Conservation (phyloP, 345 rosid species). For the Carallia pectinifolia region DNA sequence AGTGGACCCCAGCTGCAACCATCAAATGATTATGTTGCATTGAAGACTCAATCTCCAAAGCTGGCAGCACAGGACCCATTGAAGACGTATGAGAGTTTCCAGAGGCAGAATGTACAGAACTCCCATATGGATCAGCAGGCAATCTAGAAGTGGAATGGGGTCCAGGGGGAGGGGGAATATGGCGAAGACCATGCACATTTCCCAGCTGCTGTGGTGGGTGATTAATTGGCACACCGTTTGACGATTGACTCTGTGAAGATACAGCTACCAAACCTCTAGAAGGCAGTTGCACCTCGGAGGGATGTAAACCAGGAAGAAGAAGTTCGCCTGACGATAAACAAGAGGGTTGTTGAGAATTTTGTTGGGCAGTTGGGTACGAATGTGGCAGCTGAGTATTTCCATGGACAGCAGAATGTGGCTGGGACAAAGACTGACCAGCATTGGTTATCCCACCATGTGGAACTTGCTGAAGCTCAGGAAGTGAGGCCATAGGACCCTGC, state of each 20-base stretch:
- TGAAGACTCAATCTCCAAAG: constrained; percentile 20
- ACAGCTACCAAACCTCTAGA: constrained; percentile 35
- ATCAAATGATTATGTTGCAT: constrained; percentile 11
- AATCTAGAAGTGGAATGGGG: constrained; percentile 27
- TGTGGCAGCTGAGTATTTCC: constrained; percentile 28
- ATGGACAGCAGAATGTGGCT: constrained; percentile 14
- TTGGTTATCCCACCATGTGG: constrained; percentile 27
- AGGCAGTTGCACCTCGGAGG: constrained; percentile 21
- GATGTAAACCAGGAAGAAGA: constrained; percentile 29
- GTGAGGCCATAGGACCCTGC: constrained; percentile 34
- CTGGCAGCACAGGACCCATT: constrained; percentile 29
- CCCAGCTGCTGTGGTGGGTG: constrained; percentile 26
- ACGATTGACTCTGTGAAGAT: constrained; percentile 31
- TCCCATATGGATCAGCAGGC: constrained; percentile 24
- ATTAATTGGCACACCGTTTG: constrained; percentile 32
- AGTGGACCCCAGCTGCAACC: constrained; percentile 23
- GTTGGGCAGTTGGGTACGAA: constrained; percentile 35
- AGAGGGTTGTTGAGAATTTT: constrained; percentile 22
- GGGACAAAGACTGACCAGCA: constrained; percentile 34
- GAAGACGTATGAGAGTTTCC: constrained; percentile 23
- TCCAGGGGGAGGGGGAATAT: constrained; percentile 29
- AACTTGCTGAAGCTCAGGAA: constrained; percentile 28
- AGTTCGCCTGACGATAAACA: constrained; percentile 26
- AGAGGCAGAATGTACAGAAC: constrained; percentile 12
- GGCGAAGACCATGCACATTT: constrained; percentile 28